Percentiles rank a stretch among this genome's conserved stretches.
Conservation (phyloP, 352 stramenopile species). For the Plasmopara muralis region DNA sequence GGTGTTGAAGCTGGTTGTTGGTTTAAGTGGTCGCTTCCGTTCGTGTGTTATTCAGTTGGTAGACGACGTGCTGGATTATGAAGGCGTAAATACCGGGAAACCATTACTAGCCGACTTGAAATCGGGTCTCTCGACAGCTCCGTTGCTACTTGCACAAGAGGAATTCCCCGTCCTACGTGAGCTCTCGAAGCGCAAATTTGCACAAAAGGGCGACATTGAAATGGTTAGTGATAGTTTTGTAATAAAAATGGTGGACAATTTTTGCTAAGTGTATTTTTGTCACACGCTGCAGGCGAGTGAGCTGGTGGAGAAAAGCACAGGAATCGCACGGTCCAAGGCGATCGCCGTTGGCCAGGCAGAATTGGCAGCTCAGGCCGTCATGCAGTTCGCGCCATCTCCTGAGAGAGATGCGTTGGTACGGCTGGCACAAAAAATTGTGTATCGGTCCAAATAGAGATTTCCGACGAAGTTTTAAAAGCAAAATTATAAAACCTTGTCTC, state of each 20-base stretch:
- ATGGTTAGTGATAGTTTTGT: slow-evolving; percentile 29
- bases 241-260: slow-evolving; percentile 1
- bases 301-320: slow-evolving; percentile 87
- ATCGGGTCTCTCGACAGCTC: slow-evolving; percentile 94
- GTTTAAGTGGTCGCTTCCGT: slow-evolving; percentile 9
- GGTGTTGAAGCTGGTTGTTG: slow-evolving; percentile 1
- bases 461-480: slow-evolving; percentile 7
- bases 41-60: slow-evolving; percentile 64
- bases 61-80: slow-evolving; percentile 98
- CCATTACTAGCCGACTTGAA: slow-evolving; percentile 93
- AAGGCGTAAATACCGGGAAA: slow-evolving; percentile 92
- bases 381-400: slow-evolving; percentile 80
- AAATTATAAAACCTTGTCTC: slow-evolving; percentile 20
- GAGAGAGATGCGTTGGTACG: slow-evolving; percentile 81
- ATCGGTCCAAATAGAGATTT: slow-evolving; percentile 77
- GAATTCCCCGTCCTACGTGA: slow-evolving; percentile 89
- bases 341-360: slow-evolving; percentile 96
- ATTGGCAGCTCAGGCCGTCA: slow-evolving; percentile 89
- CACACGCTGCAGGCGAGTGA: slow-evolving; percentile 54
- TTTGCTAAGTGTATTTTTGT: slow-evolving; percentile 11
- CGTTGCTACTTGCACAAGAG: slow-evolving; percentile 94
- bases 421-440: slow-evolving; percentile 83
- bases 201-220: slow-evolving; percentile 88
- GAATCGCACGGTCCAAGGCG: slow-evolving; percentile 89
- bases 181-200: slow-evolving; percentile 89